Evolutionary conservation across 2,329 filamentous ascomycete species (phyloP), one percentile per base, ranked within the genome.

Genomic region (Pseudocercospora pini-densiflorae): DNA sequence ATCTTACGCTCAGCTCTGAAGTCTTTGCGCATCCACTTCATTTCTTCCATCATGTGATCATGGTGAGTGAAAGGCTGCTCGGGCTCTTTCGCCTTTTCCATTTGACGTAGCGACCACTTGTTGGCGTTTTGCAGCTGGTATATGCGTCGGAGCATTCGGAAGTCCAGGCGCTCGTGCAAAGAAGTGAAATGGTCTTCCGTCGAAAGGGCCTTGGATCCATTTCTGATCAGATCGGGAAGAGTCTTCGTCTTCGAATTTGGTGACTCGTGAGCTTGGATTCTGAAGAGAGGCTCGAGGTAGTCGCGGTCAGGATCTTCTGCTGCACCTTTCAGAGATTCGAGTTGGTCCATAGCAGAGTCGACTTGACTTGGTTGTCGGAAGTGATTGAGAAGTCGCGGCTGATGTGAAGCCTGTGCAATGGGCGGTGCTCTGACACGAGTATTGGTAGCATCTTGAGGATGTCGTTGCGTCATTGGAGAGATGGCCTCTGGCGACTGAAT

Each of bases 21-120:
- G 79, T 99, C 95, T 1, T 93, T 97, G 59, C 94, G 88, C 92
- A 99, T 96, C 94, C 94, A 98, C 78, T 94, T 97, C 87, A 94
- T 92, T 81, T 99, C 94, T 72, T 93, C 87, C 33, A 99, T 82
- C 63, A 98, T 79, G 61, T 94, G 86, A 79, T 99, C 95, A 87
- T 90, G 92, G 72, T 98, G 94, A 1, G 90, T 89, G 0, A 88
- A 86, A 19, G 90, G 90, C 43, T 93, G 88, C 3, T 87, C 85
- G 4, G 94, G 94, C 78, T 99, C 95, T 1, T 89, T 85, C 45
- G 89, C 92, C 64, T 93, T 90, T 76, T 96, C 92, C 51, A 94
- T 89, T 75, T 99, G 95, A 61, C 94, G 87, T 55, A 99, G 80
- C 5, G 94, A 95, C 94, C 95, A 98, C 74, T 94, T 91, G 72